Percentiles rank a stretch among this genome's conserved stretches.
Conservation (phyloP, 768 basidiomycete species). For the Hygrocybe punicea region DNA sequence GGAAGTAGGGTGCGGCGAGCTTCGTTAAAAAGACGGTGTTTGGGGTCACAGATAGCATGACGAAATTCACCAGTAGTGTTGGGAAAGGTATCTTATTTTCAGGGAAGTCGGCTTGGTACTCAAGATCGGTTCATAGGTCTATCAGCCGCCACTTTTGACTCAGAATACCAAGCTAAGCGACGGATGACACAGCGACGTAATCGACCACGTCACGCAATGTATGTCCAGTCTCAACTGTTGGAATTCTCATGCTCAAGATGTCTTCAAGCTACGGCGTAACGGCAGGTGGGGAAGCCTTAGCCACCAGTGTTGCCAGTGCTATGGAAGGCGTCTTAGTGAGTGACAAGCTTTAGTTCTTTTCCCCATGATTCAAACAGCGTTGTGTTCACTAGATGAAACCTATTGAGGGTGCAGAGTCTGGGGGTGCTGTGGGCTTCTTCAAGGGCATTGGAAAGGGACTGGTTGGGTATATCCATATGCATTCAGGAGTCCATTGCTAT, state of each 20-base stretch:
- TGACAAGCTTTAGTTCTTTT: background rate
- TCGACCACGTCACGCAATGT: slow-evolving; percentile 95
- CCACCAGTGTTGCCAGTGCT: slow-evolving; percentile 90
- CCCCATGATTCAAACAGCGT: background rate
- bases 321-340: slow-evolving; percentile 89
- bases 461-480: slow-evolving; percentile 63
- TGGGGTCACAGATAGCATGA: slow-evolving; percentile 90
- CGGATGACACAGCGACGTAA: slow-evolving; percentile 88
- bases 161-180: slow-evolving; percentile 88
- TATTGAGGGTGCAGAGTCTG: slow-evolving; percentile 92
- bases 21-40: slow-evolving; percentile 99
- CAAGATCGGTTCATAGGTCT: slow-evolving; percentile 51
- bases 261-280: slow-evolving; percentile 82
- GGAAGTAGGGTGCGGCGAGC: slow-evolving; percentile 82
- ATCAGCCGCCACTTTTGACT: slow-evolving; percentile 94
- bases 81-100: slow-evolving; percentile 68
- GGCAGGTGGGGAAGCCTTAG: slow-evolving; percentile 90
- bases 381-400: slow-evolving; percentile 73
- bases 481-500: background rate
- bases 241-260: background rate
- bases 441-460: slow-evolving; percentile 96
- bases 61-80: slow-evolving; percentile 97
- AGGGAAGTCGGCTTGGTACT: background rate
- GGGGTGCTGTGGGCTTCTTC: slow-evolving; percentile 94
- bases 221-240: slow-evolving; percentile 23